A percentile compares a stretch with the other conserved stretches of the same genome.
These are phyloP conservation scores for Margaritispora aquatica DNA, from an alignment of 495 filamentous ascomycete genomes.

Conservation along the genomic window DNA sequence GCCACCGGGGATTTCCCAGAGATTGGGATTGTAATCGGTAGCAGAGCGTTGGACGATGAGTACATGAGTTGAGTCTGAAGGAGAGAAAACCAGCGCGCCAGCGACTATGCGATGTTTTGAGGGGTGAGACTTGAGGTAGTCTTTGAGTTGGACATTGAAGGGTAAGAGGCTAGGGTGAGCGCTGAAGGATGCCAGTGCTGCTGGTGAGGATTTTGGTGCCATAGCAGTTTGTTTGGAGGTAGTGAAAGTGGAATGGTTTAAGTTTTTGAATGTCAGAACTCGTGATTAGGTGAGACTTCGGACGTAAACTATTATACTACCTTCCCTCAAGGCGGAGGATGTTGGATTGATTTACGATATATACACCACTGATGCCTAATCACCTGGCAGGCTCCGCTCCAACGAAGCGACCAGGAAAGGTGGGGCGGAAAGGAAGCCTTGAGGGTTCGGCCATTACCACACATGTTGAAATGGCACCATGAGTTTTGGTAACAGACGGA, in stretches of 20 bases:
- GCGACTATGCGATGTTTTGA: background rate
- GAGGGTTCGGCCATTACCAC: too few species aligned
- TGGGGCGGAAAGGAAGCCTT: too few species aligned
- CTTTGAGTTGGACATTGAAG: slow-evolving; percentile 4
- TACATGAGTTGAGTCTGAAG: background rate
- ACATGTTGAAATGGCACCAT: too few species aligned
- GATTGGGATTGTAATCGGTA: slow-evolving; percentile 4
- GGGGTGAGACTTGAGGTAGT: slow-evolving; percentile 2
- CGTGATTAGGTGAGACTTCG: too few species aligned
- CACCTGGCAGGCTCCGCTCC: too few species aligned
- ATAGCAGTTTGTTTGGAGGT: background rate
- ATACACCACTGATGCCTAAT: too few species aligned
- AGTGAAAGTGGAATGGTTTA: background rate
- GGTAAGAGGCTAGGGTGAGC: background rate
- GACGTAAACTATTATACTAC: too few species aligned
- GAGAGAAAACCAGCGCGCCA: slow-evolving; percentile 1
- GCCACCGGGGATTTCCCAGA: slow-evolving; percentile 10
- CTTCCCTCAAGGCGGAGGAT: too few species aligned
- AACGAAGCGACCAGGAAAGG: too few species aligned
- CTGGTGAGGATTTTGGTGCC: background rate
- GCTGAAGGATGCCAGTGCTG: background rate
- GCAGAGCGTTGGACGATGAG: slow-evolving; percentile 5
- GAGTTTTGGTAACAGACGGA: too few species aligned
- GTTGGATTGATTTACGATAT: too few species aligned
- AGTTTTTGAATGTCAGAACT: too few species aligned